Conservation (phyloP, 306 rosid genomes). For the Vigna unguiculata region DNA sequence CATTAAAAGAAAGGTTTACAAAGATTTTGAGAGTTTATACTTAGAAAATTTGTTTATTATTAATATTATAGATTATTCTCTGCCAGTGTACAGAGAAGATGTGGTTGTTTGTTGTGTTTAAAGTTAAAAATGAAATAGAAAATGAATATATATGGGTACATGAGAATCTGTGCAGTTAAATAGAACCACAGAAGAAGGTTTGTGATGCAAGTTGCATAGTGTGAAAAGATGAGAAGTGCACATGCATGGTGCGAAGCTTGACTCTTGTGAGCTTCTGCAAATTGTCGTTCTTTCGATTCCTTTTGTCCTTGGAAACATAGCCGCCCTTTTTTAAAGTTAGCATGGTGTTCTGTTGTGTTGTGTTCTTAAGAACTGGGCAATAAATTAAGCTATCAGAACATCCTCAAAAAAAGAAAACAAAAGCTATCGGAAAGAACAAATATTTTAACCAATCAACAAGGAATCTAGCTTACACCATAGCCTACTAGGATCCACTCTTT, state of each 20-base stretch:
- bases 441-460: slow-evolving; percentile 35
- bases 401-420: too few relatives aligned
- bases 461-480: slow-evolving; percentile 40
- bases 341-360: not conserved
- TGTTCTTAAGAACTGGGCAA: not conserved
- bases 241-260: slow-evolving; percentile 42
- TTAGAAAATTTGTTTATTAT: not conserved
- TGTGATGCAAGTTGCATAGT: slow-evolving; percentile 34
- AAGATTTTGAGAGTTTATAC: not conserved
- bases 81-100: not conserved
- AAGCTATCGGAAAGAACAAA: not conserved
- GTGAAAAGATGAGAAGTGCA: slow-evolving; percentile 30
- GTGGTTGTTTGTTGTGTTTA: not conserved
- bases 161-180: slow-evolving; percentile 23
- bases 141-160: not conserved
- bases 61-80: not conserved
- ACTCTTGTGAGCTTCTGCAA: slow-evolving; percentile 32
- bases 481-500: slow-evolving; percentile 30
- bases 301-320: slow-evolving; percentile 23
- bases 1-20: not conserved
- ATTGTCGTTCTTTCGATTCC: slow-evolving; percentile 22
- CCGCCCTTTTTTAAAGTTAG: not conserved
- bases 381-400: slow-evolving; percentile 19
- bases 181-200: slow-evolving; percentile 15
- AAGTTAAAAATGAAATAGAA: not conserved